Base-by-base conservation (phyloP, 371 early-diverging fungal species). In the Mortierella sp. region DNA sequence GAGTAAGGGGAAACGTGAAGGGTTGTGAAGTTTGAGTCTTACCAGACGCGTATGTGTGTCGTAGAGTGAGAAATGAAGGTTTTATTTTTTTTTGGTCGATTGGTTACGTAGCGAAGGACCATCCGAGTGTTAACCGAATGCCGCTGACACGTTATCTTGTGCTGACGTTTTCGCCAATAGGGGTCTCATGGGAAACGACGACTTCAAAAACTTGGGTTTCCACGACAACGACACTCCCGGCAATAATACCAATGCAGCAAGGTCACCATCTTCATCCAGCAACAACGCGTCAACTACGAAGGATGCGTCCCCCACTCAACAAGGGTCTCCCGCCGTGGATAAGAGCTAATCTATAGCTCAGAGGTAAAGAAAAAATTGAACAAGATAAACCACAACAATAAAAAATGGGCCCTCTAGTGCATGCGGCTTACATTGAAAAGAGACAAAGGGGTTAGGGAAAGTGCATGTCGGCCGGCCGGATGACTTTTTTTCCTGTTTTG, bases 151-250 rank as follows among this genome's bases (percentile, higher is more conserved):
- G n/a, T n/a, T n/a, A n/a, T n/a, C 43, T 40, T 40, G 50, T 14
- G 16, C 16, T 16, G 13, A 50, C 48, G 48, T 48, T 9, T 8
- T 16, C 48, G 46, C 53, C 43, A 54, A 46, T 77, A 93, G 94
- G 67, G 93, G 92, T 0, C 86, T 96, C 50, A 96, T 96, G 96
- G 92, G 88, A 14, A 88, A 83, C 74, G 95, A 96, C 64, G 91
- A 91, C 71, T 92, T 94, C 89, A 88, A 88, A 48, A 95, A 94
- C 77, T 81, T 96, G 6, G 96, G 96, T 14, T 96, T 83, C 54
- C 84, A 44, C 31, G 37, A 69, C 0, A 72, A 50, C 54, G 9
- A 53, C 5, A 48, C 31, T 24, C 48, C 71, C 9, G 31, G n/a
- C n/a, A n/a, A 28, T 44, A 31, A 40, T 26, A 26, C 55, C 0